Base-by-base conservation (phyloP, 1,284 basidiomycete genomes). In the Cystobasidium pallidum region DNA sequence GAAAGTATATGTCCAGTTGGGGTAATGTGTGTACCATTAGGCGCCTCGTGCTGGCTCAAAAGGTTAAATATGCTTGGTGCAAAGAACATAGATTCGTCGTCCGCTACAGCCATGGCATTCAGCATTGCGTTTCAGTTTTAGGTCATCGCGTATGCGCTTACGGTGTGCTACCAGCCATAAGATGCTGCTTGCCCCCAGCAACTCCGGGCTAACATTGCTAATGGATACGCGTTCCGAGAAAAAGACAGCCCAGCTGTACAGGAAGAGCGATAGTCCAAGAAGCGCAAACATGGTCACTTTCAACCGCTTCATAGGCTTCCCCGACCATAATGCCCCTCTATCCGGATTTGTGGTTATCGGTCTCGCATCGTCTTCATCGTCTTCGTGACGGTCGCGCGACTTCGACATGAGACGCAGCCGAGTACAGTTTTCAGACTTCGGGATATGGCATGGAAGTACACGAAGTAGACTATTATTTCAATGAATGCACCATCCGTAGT, bases 21-120 rank as follows among this genome's bases (percentile, higher is more conserved):
- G 7, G 28, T 70, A 34, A 55, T 28, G 28, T n/a, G 21, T n/a
- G 47, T 72, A 21, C 72, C 59, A 55, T 74, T 61, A 7, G 28
- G 77, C 0, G 83, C 77, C 4, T 81, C 80, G 0, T 78, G 73
- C 3, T 71, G n/a, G 54, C 75, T 76, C 19, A 90, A 82, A 2
- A 87, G 84, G 32, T 88, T 82, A 21, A 78, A 74, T 13, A 95
- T 79, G 0, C 89, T 89, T 0, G 93, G 92, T 0, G 88, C 89
- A 79, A 96, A 96, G 84, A 96, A 96, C 85, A 94, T 87, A 78
- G 88, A 88, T 82, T 95, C 93, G 79, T 95, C 93, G 79, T 95
- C 93, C 28, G 78, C 78, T 79, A 74, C 6, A 26, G 3, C 28
- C 24, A 28, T 32, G 19, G 21, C 32, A 26, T 26, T 68, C 13